These are phyloP conservation scores for Ceratocystiopsis sp. DNA, from an alignment of 2,329 filamentous ascomycete genomes.

Conservation along the genomic window DNA sequence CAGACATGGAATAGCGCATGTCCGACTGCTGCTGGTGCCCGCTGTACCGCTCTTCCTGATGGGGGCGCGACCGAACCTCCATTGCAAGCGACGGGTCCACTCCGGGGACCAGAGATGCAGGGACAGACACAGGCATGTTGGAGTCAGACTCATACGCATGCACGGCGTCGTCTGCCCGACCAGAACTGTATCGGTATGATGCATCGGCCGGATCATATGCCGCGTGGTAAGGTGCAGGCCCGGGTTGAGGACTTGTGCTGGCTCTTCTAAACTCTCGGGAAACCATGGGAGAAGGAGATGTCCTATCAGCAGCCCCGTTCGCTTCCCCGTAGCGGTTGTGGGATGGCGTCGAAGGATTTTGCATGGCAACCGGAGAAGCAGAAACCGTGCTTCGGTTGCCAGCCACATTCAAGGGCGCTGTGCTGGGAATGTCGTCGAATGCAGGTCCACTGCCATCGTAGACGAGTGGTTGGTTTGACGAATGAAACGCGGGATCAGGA, in stretches of 20 bases:
- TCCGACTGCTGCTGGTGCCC: constrained; percentile 14
- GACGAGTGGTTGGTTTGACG: constrained; percentile 12
- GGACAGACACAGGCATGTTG: constrained; percentile 31
- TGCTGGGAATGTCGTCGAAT: constrained; percentile 14
- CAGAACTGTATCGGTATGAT: constrained; percentile 16
- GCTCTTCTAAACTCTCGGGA: background rate
- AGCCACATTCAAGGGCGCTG: constrained; percentile 28
- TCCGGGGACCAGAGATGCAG: constrained; percentile 42
- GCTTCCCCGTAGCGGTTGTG: constrained; percentile 3
- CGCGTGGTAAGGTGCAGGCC: constrained; percentile 1
- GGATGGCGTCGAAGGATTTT: constrained; percentile 9
- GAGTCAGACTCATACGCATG: constrained; percentile 16
- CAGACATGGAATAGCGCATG: constrained; percentile 22
- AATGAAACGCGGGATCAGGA: constrained; percentile 20
- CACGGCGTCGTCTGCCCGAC: constrained; percentile 19
- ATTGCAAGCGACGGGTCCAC: constrained; percentile 37
- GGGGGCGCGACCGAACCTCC: constrained; percentile 40
- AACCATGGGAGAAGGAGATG: constrained; percentile 5
- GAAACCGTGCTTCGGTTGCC: constrained; percentile 16
- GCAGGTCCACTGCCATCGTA: no score
- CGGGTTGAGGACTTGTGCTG: constrained; percentile 2
- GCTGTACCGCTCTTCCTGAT: constrained; percentile 31
- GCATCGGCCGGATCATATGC: constrained; percentile 16
- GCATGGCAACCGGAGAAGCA: constrained; percentile 11
- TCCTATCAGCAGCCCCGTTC: background rate